A percentile compares a stretch with the other conserved stretches of the same genome.
phyloP scores from a whole-genome alignment of 2,329 filamentous ascomycete genomes.

The Myriosclerotinia duriaeana region DNA sequence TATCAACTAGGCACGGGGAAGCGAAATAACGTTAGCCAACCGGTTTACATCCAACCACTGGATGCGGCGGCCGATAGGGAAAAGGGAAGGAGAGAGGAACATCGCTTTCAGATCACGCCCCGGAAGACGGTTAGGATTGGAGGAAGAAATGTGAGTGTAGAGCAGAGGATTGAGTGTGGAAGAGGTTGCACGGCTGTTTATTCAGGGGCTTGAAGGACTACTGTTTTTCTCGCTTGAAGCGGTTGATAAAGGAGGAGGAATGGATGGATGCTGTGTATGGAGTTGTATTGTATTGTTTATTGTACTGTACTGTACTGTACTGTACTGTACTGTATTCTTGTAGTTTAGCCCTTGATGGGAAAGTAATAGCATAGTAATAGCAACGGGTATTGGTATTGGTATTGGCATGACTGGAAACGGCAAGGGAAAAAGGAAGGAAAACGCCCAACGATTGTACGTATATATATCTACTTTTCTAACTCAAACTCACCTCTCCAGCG shows the following conservation, averaged over 20 bases:
- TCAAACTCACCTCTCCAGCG: background rate
- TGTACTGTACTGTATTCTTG: slow-evolving; percentile 11
- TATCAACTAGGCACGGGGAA: slow-evolving; percentile 92
- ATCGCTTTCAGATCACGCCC: slow-evolving; percentile 80
- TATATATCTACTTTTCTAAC: slow-evolving; percentile 2
- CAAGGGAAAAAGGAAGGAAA: background rate
- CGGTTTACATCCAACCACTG: slow-evolving; percentile 75
- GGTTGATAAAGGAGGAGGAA: background rate
- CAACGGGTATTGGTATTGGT: background rate
- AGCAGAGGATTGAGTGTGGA: slow-evolving; percentile 88
- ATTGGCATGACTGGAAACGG: background rate
- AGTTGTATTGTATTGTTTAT: background rate
- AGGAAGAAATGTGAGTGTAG: slow-evolving; percentile 70
- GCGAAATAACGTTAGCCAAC: slow-evolving; percentile 73
- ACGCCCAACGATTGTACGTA: background rate
- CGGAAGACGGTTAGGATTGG: slow-evolving; percentile 66
- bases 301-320: background rate
- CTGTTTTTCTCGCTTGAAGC: background rate
- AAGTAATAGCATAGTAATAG: background rate
- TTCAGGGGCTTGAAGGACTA: slow-evolving; percentile 49
- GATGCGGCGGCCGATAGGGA: slow-evolving; percentile 64
- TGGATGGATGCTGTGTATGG: background rate
- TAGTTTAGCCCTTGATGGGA: background rate
- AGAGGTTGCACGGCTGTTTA: slow-evolving; percentile 80
- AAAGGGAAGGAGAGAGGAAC: slow-evolving; percentile 62